phyloP scores from a whole-genome alignment of 768 basidiomycete species.

The Naganishia kalamii region DNA sequence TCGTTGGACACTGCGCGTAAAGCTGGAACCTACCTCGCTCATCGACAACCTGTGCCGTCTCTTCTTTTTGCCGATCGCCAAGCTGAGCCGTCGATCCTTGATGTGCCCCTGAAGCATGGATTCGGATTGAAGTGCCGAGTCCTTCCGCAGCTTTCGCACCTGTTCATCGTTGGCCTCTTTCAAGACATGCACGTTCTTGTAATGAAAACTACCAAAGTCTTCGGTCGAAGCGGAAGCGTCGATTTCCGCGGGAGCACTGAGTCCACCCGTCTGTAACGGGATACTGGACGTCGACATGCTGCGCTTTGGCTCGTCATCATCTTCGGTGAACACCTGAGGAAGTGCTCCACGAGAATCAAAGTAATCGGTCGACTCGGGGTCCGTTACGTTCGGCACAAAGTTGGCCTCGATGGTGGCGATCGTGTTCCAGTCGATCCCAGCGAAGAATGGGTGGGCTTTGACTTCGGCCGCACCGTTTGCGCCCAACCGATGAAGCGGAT shows the following conservation, averaged over 20 bases:
- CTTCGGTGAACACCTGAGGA: slow-evolving; percentile 83
- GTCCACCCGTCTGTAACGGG: neutral
- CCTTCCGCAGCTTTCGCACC: slow-evolving; percentile 88
- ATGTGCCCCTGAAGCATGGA: slow-evolving; percentile 25
- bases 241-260: slow-evolving; percentile 31
- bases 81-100: slow-evolving; percentile 60
- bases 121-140: slow-evolving; percentile 64
- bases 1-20: neutral
- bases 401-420: slow-evolving; percentile 81
- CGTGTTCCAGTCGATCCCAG: slow-evolving; percentile 86
- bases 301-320: slow-evolving; percentile 52
- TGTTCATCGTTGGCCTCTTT: slow-evolving; percentile 99
- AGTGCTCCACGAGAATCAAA: slow-evolving; percentile 94
- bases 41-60: slow-evolving; percentile 53
- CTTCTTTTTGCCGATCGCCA: slow-evolving; percentile 66
- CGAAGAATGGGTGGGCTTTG: slow-evolving; percentile 83
- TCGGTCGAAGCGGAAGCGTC: slow-evolving; percentile 51
- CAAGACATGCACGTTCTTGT: slow-evolving; percentile 90
- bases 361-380: slow-evolving; percentile 99
- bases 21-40: slow-evolving; percentile 32
- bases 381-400: slow-evolving; percentile 89
- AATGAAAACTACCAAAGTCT: slow-evolving; percentile 96
- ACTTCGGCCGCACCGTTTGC: slow-evolving; percentile 84
- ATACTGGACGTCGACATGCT: slow-evolving; percentile 32
- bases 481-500: slow-evolving; percentile 74